Evolutionary conservation across 495 filamentous ascomycete species (phyloP).

Genomic region (Neurospora sp.): DNA sequence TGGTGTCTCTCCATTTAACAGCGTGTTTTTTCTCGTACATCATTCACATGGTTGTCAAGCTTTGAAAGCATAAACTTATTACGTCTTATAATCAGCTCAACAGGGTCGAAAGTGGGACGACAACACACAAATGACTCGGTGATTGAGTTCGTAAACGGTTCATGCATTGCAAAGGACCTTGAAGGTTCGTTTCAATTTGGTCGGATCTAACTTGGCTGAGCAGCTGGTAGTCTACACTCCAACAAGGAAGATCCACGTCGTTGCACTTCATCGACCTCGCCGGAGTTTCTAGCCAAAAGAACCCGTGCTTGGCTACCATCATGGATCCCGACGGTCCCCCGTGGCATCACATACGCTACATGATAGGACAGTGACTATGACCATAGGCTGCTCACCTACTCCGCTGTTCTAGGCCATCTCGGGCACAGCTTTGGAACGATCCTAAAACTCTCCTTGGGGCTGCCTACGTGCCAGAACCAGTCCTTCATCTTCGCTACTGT

Average conservation of each 20-base stretch:
- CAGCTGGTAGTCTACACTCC: not conserved
- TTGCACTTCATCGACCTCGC: not conserved
- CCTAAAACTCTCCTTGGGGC: not conserved
- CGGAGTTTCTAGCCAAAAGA: not conserved
- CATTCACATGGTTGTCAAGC: not conserved
- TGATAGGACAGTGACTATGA: not conserved
- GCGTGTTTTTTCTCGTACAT: not conserved
- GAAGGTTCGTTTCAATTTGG: not conserved
- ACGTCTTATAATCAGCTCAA: not conserved
- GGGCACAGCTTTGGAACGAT: not conserved
- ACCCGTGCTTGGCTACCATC: not conserved
- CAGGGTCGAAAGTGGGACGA: not conserved
- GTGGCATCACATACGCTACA: not conserved
- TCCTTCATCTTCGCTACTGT: not conserved
- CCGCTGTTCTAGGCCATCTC: not conserved
- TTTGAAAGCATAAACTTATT: not conserved
- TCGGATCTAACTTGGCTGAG: not conserved
- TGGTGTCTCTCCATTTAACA: not conserved
- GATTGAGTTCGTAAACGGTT: not conserved
- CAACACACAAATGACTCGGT: not conserved
- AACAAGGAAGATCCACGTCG: not conserved
- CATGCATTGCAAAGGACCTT: not conserved
- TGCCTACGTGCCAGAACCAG: not conserved
- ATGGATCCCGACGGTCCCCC: not conserved
- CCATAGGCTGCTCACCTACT: not conserved